Percentiles rank a stretch among this genome's conserved stretches.
Evolutionary conservation across 2,329 filamentous ascomycete species (phyloP).

Genomic region (Pseudogymnoascus sp.): DNA sequence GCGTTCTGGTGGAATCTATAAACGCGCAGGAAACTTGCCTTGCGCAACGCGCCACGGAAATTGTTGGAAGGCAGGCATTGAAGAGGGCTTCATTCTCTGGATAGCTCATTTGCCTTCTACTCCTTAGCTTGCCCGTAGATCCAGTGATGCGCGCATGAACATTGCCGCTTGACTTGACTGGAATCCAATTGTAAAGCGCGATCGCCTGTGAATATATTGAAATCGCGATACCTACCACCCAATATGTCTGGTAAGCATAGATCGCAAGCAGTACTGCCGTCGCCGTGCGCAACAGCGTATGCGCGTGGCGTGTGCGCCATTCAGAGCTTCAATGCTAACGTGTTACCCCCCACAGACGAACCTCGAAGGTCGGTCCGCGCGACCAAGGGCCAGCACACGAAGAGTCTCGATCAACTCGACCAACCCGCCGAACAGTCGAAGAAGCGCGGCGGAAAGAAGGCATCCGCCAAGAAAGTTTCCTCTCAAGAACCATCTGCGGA

Average conservation of each 20-base stretch:
- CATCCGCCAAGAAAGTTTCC: constrained; percentile 29
- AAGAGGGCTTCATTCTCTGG: constrained; percentile 13
- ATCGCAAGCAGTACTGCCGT: not conserved
- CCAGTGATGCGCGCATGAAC: constrained; percentile 27
- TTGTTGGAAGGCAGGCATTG: constrained; percentile 8
- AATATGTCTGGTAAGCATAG: constrained; percentile 56
- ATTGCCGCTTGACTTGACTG: constrained; percentile 27
- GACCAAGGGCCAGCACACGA: constrained; percentile 92
- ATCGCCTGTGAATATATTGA: constrained; percentile 19
- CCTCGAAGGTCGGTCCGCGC: constrained; percentile 89
- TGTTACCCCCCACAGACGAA: constrained; percentile 50
- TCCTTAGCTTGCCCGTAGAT: constrained; percentile 29
- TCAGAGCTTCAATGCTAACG: constrained; percentile 19
- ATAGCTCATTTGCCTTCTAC: constrained; percentile 22
- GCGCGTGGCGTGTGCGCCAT: not conserved
- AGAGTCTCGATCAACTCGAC: constrained; percentile 73
- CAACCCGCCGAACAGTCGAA: constrained; percentile 48
- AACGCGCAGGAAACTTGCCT: constrained; percentile 4
- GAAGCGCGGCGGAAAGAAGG: constrained; percentile 45
- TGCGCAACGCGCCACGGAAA: constrained; percentile 8
- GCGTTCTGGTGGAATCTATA: not conserved
- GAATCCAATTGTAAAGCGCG: constrained; percentile 24
- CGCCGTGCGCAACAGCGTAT: not conserved
- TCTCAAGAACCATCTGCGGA: constrained; percentile 25
- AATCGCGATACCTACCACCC: constrained; percentile 16